Conservation (phyloP, 2,329 filamentous ascomycete species). For the Ilyonectria robusta region DNA sequence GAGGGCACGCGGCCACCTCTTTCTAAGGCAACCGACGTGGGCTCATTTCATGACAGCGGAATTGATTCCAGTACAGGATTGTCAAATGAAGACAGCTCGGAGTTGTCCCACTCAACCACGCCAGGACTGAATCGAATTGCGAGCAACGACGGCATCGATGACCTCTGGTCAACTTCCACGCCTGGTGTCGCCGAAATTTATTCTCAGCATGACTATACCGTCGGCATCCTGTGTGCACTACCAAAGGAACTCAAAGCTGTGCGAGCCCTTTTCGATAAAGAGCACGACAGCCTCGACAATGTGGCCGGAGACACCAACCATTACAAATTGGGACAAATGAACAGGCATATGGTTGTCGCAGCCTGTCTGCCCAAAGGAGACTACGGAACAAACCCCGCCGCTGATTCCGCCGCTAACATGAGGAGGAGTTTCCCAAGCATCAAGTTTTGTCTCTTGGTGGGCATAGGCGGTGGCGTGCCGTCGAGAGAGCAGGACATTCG, state of each 20-base stretch:
- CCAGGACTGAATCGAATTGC: neutral
- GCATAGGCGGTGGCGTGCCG: slow-evolving; percentile 21
- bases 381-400: slow-evolving; percentile 33
- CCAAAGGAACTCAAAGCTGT: slow-evolving; percentile 26
- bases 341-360: slow-evolving; percentile 30
- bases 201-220: slow-evolving; percentile 10
- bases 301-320: slow-evolving; percentile 20
- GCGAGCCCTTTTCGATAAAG: slow-evolving; percentile 27
- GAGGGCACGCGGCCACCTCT: too few relatives aligned
- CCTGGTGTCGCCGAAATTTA: neutral
- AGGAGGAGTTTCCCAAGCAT: slow-evolving; percentile 22
- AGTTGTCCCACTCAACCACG: too few relatives aligned
- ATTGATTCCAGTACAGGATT: neutral
- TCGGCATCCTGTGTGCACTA: slow-evolving; percentile 33
- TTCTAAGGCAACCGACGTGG: neutral
- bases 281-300: slow-evolving; percentile 1
- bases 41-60: neutral
- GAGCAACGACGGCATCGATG: neutral
- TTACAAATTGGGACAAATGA: slow-evolving; percentile 33
- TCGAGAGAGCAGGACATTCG: slow-evolving; percentile 22
- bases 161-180: neutral
- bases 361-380: slow-evolving; percentile 32
- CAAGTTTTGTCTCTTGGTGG: slow-evolving; percentile 24
- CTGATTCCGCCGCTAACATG: slow-evolving; percentile 29
- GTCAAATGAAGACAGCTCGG: too few relatives aligned